A percentile compares a stretch with the other conserved stretches of the same genome.
phyloP scores from a whole-genome alignment of 352 stramenopile species.

The Pseudoperonospora humuli region DNA sequence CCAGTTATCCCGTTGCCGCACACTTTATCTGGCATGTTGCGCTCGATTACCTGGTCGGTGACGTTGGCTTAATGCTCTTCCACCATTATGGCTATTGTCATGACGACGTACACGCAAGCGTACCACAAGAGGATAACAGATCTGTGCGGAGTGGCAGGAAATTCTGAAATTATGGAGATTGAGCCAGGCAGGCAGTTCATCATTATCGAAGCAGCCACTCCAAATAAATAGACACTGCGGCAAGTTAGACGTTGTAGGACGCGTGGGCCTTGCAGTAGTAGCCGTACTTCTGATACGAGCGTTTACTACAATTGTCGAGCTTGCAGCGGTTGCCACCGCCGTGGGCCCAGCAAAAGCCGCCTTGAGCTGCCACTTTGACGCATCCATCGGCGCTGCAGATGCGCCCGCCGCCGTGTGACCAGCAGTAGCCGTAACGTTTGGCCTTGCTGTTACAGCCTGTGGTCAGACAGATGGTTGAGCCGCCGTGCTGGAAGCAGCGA shows the following conservation, averaged over 20 bases:
- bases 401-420: constrained; percentile 65
- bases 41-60: no score
- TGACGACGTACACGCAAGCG: no score
- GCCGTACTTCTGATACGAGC: constrained; percentile 70
- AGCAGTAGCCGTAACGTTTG: constrained; percentile 80
- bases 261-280: constrained; percentile 63
- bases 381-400: constrained; percentile 56
- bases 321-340: constrained; percentile 67
- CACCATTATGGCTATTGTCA: no score
- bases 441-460: constrained; percentile 60
- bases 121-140: no score
- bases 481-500: constrained; percentile 71
- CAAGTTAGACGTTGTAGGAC: constrained; percentile 22
- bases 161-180: no score
- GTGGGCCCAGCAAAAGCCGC: constrained; percentile 61
- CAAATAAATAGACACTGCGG: constrained; percentile 18
- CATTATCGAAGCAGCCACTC: no score
- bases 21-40: no score
- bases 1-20: no score
- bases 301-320: constrained; percentile 56
- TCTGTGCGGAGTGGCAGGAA: no score
- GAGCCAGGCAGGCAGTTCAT: no score
- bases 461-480: constrained; percentile 57
- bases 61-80: no score
- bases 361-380: constrained; percentile 56